These are phyloP conservation scores for Eucalyptus coolabah DNA, from an alignment of 345 rosid genomes.

Conservation along the genomic window DNA sequence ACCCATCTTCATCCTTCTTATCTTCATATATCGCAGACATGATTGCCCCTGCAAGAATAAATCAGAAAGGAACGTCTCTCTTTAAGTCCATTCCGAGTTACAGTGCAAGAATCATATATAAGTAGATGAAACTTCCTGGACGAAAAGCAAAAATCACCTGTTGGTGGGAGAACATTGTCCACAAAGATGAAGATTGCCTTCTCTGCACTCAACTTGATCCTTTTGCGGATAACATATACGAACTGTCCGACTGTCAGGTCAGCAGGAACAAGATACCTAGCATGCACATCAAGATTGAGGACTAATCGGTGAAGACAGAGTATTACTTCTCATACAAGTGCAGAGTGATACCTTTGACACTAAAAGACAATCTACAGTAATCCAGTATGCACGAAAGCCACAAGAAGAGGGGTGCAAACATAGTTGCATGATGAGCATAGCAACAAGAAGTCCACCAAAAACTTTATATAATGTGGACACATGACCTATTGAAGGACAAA, in stretches of 20 bases:
- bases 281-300: neutral
- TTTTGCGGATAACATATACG: constrained; percentile 85
- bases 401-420: neutral
- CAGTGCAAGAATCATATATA: neutral
- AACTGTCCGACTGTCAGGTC: constrained; percentile 87
- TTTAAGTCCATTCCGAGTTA: neutral
- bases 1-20: constrained; percentile 94
- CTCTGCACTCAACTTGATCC: constrained; percentile 90
- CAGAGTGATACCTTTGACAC: neutral
- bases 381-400: neutral
- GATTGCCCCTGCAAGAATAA: constrained; percentile 34
- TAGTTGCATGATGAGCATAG: neutral
- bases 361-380: neutral
- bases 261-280: constrained; percentile 93
- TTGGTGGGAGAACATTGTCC: constrained; percentile 94
- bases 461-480: neutral
- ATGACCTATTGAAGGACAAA: neutral
- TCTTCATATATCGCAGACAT: constrained; percentile 89
- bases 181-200: constrained; percentile 92
- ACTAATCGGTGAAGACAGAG: neutral
- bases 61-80: neutral
- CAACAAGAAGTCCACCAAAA: neutral
- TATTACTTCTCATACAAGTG: neutral
- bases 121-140: neutral
- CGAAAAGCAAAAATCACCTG: constrained; percentile 21